These are phyloP conservation scores for Nicotiana obtusifolia DNA, from an alignment of 257 asterid species.

Conservation along the genomic window DNA sequence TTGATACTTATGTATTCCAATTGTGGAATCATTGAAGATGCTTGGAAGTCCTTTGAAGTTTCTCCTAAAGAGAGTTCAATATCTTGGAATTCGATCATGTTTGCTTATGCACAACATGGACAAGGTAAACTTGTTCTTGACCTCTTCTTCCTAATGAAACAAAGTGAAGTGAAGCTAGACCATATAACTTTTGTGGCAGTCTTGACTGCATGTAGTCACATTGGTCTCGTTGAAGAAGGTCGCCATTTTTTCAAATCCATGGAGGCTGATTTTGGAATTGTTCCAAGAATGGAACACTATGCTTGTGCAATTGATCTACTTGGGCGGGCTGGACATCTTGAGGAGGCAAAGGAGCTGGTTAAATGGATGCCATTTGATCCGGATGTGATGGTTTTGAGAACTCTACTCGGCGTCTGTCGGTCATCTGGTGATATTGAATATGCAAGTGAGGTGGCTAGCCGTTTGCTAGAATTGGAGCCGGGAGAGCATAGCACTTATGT, in stretches of 20 bases:
- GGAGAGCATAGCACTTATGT: slow-evolving; percentile 76
- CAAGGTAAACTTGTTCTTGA: slow-evolving; percentile 63
- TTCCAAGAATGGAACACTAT: slow-evolving; percentile 72
- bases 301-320: slow-evolving; percentile 85
- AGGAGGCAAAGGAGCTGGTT: slow-evolving; percentile 58
- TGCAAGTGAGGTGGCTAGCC: slow-evolving; percentile 55
- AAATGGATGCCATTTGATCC: slow-evolving; percentile 70
- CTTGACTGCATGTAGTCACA: slow-evolving; percentile 83
- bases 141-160: slow-evolving; percentile 48
- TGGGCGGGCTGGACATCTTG: slow-evolving; percentile 68
- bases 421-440: slow-evolving; percentile 70
- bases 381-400: slow-evolving; percentile 74
- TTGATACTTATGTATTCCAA: slow-evolving; percentile 78
- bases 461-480: slow-evolving; percentile 61
- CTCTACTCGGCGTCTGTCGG: slow-evolving; percentile 69
- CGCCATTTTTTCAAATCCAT: slow-evolving; percentile 43
- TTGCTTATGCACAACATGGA: slow-evolving; percentile 86
- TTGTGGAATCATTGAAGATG: slow-evolving; percentile 75
- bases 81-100: slow-evolving; percentile 80
- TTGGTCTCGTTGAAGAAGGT: slow-evolving; percentile 79
- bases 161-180: slow-evolving; percentile 51
- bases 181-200: slow-evolving; percentile 84
- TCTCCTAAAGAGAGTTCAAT: slow-evolving; percentile 53
- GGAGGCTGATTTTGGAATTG: slow-evolving; percentile 51
- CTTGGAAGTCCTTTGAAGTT: slow-evolving; percentile 54